Base-by-base conservation (phyloP, 1,284 basidiomycete species). In the Rugosomyces carneus region DNA sequence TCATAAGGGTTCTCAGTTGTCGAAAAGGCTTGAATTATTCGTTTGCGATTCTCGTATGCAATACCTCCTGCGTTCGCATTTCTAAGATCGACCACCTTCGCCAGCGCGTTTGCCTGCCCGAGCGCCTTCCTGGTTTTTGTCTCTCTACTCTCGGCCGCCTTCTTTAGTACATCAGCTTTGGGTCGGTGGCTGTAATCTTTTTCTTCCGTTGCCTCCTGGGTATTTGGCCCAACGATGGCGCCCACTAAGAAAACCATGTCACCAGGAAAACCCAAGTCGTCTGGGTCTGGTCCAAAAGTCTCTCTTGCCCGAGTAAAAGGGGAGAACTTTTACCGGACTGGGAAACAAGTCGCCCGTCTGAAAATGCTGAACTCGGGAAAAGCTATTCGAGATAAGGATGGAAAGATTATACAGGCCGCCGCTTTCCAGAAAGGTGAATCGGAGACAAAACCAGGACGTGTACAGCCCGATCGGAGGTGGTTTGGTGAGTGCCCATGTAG, bases 301-400 rank as follows among this genome's bases (percentile, higher is more conserved):
- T 70, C 75, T 7, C 68, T 91, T 45, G 81, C 83, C 60, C 84
- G 77, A 60, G 81, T 89, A 54, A 93, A 89, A 66, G 90, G 90
- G 57, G 89, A 93, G 70, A 94, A 92, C 64, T 94, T 93, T 68
- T 94, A 93, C 67, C 85, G 89, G 65, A 80, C 91, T 86, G 90
- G 89, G 37, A 96, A 95, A 64, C 74, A 82, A 54, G 90, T 84
- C 24, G 72, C 75, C 29, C 73, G 84, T 50, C 77, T 93, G 44
- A 95, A 94, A 73, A 88, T 97, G 87, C 78, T 95, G 54, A 89
- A 78, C 55, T 86, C 92, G 49, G 91, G 91, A 37, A 93, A 93
- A 69, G 81, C 93, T 46, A 76, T 94, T 32, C 77, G 91, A 39
- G 89, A 95, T 69, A 80, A 78, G 57, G 86, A 92, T 55, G 93